Evolutionary conservation across 257 asterid species (phyloP).

Genomic region (Salvia miltiorrhiza): DNA sequence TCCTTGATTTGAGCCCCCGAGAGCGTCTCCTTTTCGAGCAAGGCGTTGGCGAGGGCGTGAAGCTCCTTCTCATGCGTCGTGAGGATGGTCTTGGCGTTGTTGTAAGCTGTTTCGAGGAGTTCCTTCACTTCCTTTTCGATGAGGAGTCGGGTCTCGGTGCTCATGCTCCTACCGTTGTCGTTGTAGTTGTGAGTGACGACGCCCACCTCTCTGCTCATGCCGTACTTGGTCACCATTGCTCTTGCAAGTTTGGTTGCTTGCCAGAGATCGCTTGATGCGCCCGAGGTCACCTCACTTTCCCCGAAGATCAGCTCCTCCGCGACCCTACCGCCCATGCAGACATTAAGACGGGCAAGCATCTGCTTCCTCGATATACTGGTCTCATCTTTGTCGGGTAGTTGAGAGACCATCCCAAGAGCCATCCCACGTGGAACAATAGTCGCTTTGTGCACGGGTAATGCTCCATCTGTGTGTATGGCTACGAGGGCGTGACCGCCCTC

Average conservation of each 20-base stretch:
- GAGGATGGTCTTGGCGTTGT: constrained; percentile 59
- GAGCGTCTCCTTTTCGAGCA: constrained; percentile 67
- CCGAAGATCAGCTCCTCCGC: constrained; percentile 79
- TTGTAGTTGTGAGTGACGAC: constrained; percentile 58
- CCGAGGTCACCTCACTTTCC: constrained; percentile 71
- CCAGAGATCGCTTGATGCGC: constrained; percentile 56
- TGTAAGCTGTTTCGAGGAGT: constrained; percentile 49
- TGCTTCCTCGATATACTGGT: constrained; percentile 62
- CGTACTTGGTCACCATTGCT: constrained; percentile 67
- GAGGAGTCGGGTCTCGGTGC: constrained; percentile 65
- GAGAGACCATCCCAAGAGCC: constrained; percentile 75
- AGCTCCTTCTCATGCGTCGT: constrained; percentile 50
- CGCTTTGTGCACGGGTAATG: constrained; percentile 73
- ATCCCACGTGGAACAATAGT: constrained; percentile 79
- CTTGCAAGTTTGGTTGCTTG: constrained; percentile 69
- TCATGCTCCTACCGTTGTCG: constrained; percentile 69
- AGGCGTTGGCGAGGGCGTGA: constrained; percentile 64
- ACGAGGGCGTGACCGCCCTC: constrained; percentile 89
- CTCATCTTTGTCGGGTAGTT: constrained; percentile 66
- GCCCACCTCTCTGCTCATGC: constrained; percentile 72
- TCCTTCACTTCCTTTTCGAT: constrained; percentile 62
- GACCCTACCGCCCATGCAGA: constrained; percentile 80
- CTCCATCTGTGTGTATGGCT: constrained; percentile 70
- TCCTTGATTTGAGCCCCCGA: constrained; percentile 58
- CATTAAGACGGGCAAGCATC: constrained; percentile 74